Percentiles rank a stretch among this genome's conserved stretches.
phyloP scores from a whole-genome alignment of 2,329 filamentous ascomycete genomes.

The Colletotrichum filicis region DNA sequence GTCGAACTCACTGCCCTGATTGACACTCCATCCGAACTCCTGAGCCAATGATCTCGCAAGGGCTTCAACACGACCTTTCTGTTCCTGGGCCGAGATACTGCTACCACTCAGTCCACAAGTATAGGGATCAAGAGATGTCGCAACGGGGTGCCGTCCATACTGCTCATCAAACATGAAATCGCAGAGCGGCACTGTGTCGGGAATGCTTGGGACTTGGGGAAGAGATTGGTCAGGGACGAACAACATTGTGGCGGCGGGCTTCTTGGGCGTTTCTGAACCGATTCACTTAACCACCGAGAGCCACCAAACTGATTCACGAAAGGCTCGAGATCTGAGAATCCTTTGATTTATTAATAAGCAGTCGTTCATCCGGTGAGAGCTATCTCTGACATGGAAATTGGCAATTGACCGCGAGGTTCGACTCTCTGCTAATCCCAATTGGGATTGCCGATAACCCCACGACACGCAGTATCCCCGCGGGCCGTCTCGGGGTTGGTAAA shows the following conservation, averaged over 20 bases:
- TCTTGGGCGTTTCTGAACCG: neutral
- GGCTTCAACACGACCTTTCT: conserved; percentile 74
- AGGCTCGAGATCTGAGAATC: neutral
- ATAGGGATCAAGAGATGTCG: conserved; percentile 72
- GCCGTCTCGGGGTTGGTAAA: too few species aligned
- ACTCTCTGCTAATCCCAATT: neutral
- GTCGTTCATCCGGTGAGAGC: neutral
- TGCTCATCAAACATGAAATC: conserved; percentile 78
- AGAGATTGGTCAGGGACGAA: neutral
- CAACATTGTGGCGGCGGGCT: neutral
- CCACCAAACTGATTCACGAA: too few species aligned
- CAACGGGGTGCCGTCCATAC: conserved; percentile 70
- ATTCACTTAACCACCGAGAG: neutral
- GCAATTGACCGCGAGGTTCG: neutral
- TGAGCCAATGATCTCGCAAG: conserved; percentile 59
- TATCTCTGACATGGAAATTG: neutral
- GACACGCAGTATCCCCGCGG: neutral
- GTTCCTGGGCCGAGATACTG: conserved; percentile 70
- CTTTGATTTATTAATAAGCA: neutral
- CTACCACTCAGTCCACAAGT: conserved; percentile 62
- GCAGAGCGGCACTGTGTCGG: conserved; percentile 73
- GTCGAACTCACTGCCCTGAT: conserved; percentile 78
- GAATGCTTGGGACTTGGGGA: conserved; percentile 41
- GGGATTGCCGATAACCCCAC: neutral
- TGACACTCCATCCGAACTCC: conserved; percentile 76